phyloP scores from a whole-genome alignment of 2,329 filamentous ascomycete genomes.

The Clonostachys solani region DNA sequence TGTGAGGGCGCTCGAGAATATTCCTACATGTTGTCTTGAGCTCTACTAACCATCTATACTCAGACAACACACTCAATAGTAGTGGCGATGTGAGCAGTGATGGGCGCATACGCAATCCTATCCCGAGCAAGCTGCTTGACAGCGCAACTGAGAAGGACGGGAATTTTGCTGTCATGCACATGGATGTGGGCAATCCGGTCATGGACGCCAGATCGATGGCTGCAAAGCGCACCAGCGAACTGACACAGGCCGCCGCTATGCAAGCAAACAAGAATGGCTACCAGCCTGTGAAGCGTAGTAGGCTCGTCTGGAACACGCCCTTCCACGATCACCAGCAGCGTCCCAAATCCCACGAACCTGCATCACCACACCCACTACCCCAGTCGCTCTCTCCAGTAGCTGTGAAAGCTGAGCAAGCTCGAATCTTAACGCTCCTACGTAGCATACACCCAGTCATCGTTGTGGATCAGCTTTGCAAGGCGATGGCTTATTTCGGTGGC shows the following conservation, averaged over 20 bases:
- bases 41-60: not conserved
- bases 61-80: slow-evolving; percentile 1
- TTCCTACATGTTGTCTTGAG: no score
- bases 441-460: slow-evolving; percentile 50
- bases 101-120: slow-evolving; percentile 39
- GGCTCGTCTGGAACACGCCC: slow-evolving; percentile 22
- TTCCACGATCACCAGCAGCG: not conserved
- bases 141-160: slow-evolving; percentile 51
- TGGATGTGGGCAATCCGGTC: slow-evolving; percentile 43
- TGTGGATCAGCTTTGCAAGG: slow-evolving; percentile 60
- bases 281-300: slow-evolving; percentile 40
- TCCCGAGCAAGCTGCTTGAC: slow-evolving; percentile 59
- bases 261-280: slow-evolving; percentile 51
- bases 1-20: no score
- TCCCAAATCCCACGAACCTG: not conserved
- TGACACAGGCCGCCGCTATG: slow-evolving; percentile 53
- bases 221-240: slow-evolving; percentile 58
- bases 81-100: slow-evolving; percentile 21
- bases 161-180: slow-evolving; percentile 61
- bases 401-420: slow-evolving; percentile 55
- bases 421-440: slow-evolving; percentile 52
- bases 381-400: slow-evolving; percentile 19
- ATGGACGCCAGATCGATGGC: slow-evolving; percentile 45
- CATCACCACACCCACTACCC: not conserved
- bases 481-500: slow-evolving; percentile 59